Evolutionary conservation across 306 rosid species (phyloP).

Genomic region (Gastrolobium bilobum): DNA sequence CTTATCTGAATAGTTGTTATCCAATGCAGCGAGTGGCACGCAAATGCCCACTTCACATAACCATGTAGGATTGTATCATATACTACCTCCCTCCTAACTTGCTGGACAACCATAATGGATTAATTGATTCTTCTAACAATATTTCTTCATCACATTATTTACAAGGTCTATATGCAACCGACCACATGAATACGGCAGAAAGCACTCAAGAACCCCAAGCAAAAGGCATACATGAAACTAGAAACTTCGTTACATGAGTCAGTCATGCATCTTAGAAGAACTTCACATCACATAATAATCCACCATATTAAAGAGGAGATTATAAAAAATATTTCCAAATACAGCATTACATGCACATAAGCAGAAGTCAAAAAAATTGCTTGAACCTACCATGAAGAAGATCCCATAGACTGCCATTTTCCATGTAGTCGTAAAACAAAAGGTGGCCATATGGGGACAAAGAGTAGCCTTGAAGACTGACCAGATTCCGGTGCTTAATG

Average conservation of each 20-base stretch:
- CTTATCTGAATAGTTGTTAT: neutral
- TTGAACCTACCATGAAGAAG: constrained; percentile 81
- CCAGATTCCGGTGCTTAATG: constrained; percentile 95
- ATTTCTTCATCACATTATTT: neutral
- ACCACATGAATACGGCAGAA: neutral
- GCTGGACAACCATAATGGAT: neutral
- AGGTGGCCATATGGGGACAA: constrained; percentile 88
- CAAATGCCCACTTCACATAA: neutral
- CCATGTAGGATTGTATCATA: neutral
- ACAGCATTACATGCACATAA: neutral
- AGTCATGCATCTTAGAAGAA: neutral
- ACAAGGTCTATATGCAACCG: neutral
- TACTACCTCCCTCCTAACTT: neutral
- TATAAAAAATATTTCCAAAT: neutral
- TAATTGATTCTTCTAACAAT: neutral
- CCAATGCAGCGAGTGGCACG: neutral
- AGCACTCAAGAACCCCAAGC: neutral
- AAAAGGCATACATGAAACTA: constrained; percentile 10
- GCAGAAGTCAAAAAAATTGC: neutral
- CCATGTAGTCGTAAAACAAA: constrained; percentile 97
- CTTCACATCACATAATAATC: neutral
- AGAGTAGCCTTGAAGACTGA: constrained; percentile 93
- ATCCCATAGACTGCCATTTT: constrained; percentile 97
- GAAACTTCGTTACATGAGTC: neutral
- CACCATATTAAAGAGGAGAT: neutral